A percentile compares a stretch with the other conserved stretches of the same genome.
These are phyloP conservation scores for Ganoderma multipileum DNA, from an alignment of 1,284 basidiomycete genomes.

Conservation along the genomic window DNA sequence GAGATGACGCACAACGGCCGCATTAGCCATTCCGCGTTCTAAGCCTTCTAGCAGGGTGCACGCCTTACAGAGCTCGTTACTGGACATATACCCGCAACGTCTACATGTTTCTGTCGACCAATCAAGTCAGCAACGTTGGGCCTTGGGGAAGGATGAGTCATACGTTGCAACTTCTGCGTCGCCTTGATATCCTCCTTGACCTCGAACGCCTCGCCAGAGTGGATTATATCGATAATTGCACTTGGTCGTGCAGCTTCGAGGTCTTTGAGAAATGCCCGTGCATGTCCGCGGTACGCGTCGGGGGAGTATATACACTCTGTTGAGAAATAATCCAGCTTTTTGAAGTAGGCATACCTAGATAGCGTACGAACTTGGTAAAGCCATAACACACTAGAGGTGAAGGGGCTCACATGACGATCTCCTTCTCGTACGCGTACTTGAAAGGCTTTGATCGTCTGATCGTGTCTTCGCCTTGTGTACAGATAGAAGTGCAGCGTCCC, in stretches of 20 bases:
- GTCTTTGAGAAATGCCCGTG: conserved; percentile 93
- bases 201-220: conserved; percentile 92
- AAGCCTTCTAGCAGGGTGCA: conserved; percentile 90
- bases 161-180: conserved; percentile 80
- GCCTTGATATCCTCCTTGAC: conserved; percentile 81
- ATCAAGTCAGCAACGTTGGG: not conserved
- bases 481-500: conserved; percentile 93
- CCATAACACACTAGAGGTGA: no score
- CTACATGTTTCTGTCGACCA: conserved; percentile 77
- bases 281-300: conserved; percentile 97
- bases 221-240: conserved; percentile 97
- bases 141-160: not conserved
- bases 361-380: not conserved
- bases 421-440: conserved; percentile 99
- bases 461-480: conserved; percentile 92
- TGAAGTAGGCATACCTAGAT: conserved; percentile 95
- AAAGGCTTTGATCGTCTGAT: conserved; percentile 98
- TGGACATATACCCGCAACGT: conserved; percentile 92
- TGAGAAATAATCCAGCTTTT: conserved; percentile 98
- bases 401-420: conserved; percentile 92
- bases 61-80: conserved; percentile 92
- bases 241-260: conserved; percentile 93
- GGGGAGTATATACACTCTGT: conserved; percentile 99
- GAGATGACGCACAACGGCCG: conserved; percentile 64
- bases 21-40: conserved; percentile 80